Base-by-base conservation (phyloP, 371 early-diverging fungal genomes). In the Mycotypha africana region DNA sequence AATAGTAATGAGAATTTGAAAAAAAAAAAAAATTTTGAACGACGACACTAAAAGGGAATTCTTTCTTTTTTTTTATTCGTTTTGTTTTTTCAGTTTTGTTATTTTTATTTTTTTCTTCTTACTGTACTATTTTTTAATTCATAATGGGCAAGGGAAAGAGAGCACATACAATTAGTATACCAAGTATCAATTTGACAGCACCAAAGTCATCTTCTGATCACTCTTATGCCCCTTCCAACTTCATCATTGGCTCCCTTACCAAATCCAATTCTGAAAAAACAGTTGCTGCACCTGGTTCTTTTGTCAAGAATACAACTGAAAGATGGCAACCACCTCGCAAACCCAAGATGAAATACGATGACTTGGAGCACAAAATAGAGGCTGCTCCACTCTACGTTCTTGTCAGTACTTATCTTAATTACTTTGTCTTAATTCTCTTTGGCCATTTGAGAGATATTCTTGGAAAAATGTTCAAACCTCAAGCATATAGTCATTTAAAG, bases 361-460 rank as follows among this genome's bases (percentile, higher is more conserved):
- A 65, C 28, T 42, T 60, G 3, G 65, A 65, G 15, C 63, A 64
- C 42, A 56, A 59, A 34, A 56, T 69, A 38, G 88, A 79, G 50
- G 76, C 72, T 49, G 53, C 69, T 60, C 94, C 82, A 17, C 78
- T 76, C 45, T 81, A 75, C 60, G 82, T 79, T 57, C 75, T 97
- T 37, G 82, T 97, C 37, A 90, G 95, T 16, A 98, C 99, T 31
- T 99, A 98, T 74, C 75, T 99, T 34, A 88, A 89, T 44, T 99
- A 91, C 78, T 85, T 95, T 61, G 79, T 98, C 57, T 79, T 99
- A 47, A 93, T 97, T 32, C 67, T 92, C 30, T 84, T 93, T 70
- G 99, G 97, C 22, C 95, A 97, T 68, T 51, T 93, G 47, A 75
- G 94, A 23, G 97, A 90, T 68, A 86, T 89, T 53, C 78, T 88